Base-by-base conservation (phyloP, 176 grass and related monocot genomes). In the Musa beccarii region DNA sequence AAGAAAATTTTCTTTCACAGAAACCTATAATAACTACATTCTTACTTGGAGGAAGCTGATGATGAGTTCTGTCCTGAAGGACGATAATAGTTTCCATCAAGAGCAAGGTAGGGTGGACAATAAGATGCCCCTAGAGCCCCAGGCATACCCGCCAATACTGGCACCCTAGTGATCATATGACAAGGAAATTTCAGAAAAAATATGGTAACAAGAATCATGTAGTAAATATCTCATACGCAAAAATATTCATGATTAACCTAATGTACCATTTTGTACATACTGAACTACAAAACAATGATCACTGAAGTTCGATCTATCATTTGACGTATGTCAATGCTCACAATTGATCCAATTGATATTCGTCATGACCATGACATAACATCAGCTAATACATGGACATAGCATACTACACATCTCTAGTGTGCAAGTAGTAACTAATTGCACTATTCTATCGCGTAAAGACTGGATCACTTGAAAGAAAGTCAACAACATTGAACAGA, bases 71-170 rank as follows among this genome's bases (percentile, higher is more conserved):
- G 87, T 54, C 85, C 87, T 76, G 90, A 72, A 26, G 54, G 72
- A 75, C 79, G 78, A 63, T 94, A 99, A 81, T 89, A 92, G 34
- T 87, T 82, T 14, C 83, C 80, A 74, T 96, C 93, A 56, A 96
- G 86, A 49, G 91, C 56, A 79, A 99, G 89, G 59, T 99, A 99
- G 57, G 91, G 91, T 72, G 80, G 87, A 57, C 87, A 82, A 93
- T 88, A 96, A 6, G 87, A 83, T 78, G 81, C 83, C 63, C 90
- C 87, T 79, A 96, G 83, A 71, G 86, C 78, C 54, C 89, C 91
- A 84, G 84, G 24, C 59, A 81, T 76, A 34, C 89, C 91, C 62
- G 96, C 89, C 81, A 99, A 84, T 59, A 93, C 71, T 69, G 90
- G 90, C 53, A 95, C 80, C 90, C 90, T 99, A 75, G 61, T 9